Evolutionary conservation across 2,329 filamentous ascomycete species (phyloP).

Genomic region (Penicillium sp.): DNA sequence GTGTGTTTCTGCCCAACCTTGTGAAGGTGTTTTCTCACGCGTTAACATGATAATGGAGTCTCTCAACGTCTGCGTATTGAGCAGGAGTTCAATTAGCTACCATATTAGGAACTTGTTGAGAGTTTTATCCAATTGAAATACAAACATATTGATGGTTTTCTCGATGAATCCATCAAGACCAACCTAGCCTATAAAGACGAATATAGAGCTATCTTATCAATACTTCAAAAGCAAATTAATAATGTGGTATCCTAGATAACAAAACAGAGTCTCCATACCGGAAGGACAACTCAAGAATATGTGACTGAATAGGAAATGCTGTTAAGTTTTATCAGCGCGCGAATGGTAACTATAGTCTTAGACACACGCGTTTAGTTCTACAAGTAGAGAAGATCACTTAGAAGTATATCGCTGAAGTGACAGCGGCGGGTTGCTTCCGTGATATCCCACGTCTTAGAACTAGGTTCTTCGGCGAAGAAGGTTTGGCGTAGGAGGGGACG

Average conservation of each 20-base stretch:
- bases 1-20: too few species aligned
- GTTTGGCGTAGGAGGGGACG: background rate
- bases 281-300: background rate
- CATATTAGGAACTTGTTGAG: background rate
- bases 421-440: background rate
- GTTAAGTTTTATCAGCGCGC: background rate
- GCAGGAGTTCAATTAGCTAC: background rate
- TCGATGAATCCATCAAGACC: background rate
- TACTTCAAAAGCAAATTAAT: background rate
- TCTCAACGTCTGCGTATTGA: background rate
- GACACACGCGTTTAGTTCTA: background rate
- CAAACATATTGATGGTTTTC: background rate
- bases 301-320: background rate
- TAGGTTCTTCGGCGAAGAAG: background rate
- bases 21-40: too few species aligned
- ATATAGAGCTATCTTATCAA: background rate
- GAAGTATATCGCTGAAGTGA: background rate
- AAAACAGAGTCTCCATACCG: background rate
- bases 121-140: conserved; percentile 1
- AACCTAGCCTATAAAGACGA: background rate
- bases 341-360: background rate
- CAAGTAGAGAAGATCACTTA: background rate
- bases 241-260: background rate
- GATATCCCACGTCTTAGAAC: background rate
- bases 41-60: too few species aligned